Evolutionary conservation across 78 protist species (phyloP), one percentile per base, ranked within the genome.

Genomic region (Tieghemostelium lacteum): DNA sequence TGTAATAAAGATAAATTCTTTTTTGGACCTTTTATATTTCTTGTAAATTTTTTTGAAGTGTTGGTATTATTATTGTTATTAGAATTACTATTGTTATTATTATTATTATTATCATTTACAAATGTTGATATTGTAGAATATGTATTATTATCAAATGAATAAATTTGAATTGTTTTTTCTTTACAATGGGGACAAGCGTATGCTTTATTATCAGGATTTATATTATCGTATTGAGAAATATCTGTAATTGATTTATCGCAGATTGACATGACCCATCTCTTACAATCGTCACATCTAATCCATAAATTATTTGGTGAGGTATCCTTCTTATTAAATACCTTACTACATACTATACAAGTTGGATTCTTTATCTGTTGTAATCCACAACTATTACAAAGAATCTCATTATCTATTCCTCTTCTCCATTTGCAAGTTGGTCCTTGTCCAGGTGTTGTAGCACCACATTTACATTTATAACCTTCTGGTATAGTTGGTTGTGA

Each of bases 381-480:
- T 31, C 78, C 78, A 72, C 78, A 72, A 55, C 78, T 72, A 72
- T 72, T 72, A 29, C 78, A 72, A 2, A 72, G 28, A 16, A 55
- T 58, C 42, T 72, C 78, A 4, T 64, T 64, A 20, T 54, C 50
- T 33, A 58, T 24, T 31, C 78, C 78, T 31, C 55, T 72, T 31
- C 78, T n/a, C 78, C 78, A 72, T 22, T 72, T 72, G 20, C 78
- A 72, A 24, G 78, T 72, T 55, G 78, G 78, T 14, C 78, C 78
- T n/a, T 72, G 49, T 24, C 78, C 78, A 20, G 87, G 87, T 52
- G 57, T 65, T 22, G 71, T 77, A 0, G 87, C n/a, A n/a, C 87
- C 63, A 63, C 72, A 63, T 65, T 65, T 17, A 65, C 73, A 33
- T 19, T 65, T 65, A 31, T 2, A 22, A 36, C 33, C 33, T 37